phyloP scores from a whole-genome alignment of 257 asterid species.

The Nicotiana noctiflora region DNA sequence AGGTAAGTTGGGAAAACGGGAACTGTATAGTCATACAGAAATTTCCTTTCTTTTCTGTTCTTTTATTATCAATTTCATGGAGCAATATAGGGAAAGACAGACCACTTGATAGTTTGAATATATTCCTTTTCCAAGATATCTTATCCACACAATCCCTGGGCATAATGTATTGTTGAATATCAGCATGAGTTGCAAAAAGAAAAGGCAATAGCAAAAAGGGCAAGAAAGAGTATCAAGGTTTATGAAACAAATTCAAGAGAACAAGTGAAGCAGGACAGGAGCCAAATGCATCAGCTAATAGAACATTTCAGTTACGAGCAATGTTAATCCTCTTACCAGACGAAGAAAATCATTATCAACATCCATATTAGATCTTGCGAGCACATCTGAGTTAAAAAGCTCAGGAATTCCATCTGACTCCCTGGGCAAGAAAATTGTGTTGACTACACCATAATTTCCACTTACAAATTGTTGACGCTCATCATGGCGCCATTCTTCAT shows the following conservation, averaged over 20 bases:
- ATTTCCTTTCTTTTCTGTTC: neutral
- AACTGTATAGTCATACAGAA: neutral
- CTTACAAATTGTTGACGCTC: conserved; percentile 59
- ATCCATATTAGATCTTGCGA: conserved; percentile 58
- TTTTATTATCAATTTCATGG: neutral
- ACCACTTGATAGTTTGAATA: neutral
- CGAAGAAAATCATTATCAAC: conserved; percentile 52
- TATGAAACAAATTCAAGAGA: neutral
- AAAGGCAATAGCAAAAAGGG: neutral
- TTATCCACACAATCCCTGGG: neutral
- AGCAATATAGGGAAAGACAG: neutral
- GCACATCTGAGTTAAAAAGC: conserved; percentile 30
- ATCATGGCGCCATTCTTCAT: conserved; percentile 81
- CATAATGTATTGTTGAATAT: neutral
- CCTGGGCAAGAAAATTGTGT: conserved; percentile 56
- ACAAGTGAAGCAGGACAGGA: neutral
- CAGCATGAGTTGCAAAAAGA: neutral
- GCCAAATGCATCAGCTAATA: conserved; percentile 2
- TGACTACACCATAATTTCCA: conserved; percentile 64
- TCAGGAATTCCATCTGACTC: conserved; percentile 52
- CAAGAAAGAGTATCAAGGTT: neutral
- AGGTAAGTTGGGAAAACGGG: neutral
- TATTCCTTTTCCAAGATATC: neutral
- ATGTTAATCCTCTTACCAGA: conserved; percentile 33
- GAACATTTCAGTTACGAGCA: neutral